These are phyloP conservation scores for Ramichloridium luteum DNA, from an alignment of 2,329 filamentous ascomycete genomes.

Conservation along the genomic window DNA sequence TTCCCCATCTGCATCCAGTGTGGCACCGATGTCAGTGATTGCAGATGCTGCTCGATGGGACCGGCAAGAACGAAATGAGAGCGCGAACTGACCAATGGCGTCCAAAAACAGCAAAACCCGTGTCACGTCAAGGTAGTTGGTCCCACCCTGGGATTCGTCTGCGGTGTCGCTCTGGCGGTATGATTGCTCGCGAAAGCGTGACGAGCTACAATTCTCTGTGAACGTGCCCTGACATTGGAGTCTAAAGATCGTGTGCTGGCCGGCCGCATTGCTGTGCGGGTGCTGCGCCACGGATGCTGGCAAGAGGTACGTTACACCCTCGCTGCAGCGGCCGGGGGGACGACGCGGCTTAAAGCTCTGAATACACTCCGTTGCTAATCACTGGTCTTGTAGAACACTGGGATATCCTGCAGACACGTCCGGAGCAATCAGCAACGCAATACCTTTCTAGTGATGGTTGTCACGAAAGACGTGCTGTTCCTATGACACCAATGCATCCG, in stretches of 20 bases:
- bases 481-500: too few relatives aligned
- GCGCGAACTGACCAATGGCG: too few relatives aligned
- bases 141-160: conserved; percentile 26
- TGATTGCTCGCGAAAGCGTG: too few relatives aligned
- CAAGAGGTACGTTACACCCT: conserved; percentile 18
- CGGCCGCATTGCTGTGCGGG: conserved; percentile 26
- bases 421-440: conserved; percentile 20
- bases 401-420: conserved; percentile 24
- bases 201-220: too few relatives aligned
- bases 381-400: conserved; percentile 16
- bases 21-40: conserved; percentile 20
- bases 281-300: conserved; percentile 27
- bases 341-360: neutral
- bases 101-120: conserved; percentile 26
- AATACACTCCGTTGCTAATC: conserved; percentile 1
- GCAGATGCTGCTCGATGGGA: too few relatives aligned
- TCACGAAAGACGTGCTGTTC: too few relatives aligned
- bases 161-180: conserved; percentile 23
- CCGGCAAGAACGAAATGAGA: too few relatives aligned
- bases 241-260: conserved; percentile 26
- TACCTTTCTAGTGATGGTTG: conserved; percentile 27
- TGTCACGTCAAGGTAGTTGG: conserved; percentile 29
- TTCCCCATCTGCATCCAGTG: conserved; percentile 27
- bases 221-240: too few relatives aligned
- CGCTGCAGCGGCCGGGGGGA: neutral